A percentile compares a stretch with the other conserved stretches of the same genome.
Evolutionary conservation across 2,329 filamentous ascomycete species (phyloP).

Genomic region (Talaromyces sp.): DNA sequence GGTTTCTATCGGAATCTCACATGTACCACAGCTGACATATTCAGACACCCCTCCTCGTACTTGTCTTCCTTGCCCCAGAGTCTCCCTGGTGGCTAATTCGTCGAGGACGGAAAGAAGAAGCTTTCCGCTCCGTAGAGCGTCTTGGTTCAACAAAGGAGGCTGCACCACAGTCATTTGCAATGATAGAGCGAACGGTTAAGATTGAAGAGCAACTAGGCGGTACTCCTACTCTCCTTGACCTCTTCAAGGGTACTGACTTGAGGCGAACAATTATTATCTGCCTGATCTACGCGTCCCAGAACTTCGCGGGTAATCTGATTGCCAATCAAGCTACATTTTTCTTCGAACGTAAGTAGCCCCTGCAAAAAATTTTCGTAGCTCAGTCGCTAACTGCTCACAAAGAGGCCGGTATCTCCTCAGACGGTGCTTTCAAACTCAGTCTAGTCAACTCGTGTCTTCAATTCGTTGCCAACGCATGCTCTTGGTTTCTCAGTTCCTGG

Average conservation of each 20-base stretch:
- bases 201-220: constrained; percentile 24
- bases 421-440: constrained; percentile 30
- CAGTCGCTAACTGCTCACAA: constrained; percentile 15
- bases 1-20: background rate
- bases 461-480: constrained; percentile 50
- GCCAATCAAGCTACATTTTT: constrained; percentile 42
- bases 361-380: constrained; percentile 47
- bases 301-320: constrained; percentile 33
- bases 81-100: constrained; percentile 53
- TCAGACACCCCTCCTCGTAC: constrained; percentile 42
- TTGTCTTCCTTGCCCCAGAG: constrained; percentile 47
- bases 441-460: constrained; percentile 30
- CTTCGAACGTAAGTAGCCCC: constrained; percentile 55
- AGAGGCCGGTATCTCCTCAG: constrained; percentile 31
- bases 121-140: constrained; percentile 38
- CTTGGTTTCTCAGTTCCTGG: constrained; percentile 45
- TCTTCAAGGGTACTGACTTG: constrained; percentile 29
- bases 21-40: constrained; percentile 3
- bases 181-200: constrained; percentile 57
- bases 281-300: constrained; percentile 30
- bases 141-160: constrained; percentile 40
- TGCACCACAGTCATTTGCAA: constrained; percentile 47
- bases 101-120: constrained; percentile 39
- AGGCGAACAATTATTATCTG: constrained; percentile 43
- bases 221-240: constrained; percentile 27